Evolutionary conservation across 257 asterid genomes (phyloP).

Genomic region (Nicotiana tabacum): DNA sequence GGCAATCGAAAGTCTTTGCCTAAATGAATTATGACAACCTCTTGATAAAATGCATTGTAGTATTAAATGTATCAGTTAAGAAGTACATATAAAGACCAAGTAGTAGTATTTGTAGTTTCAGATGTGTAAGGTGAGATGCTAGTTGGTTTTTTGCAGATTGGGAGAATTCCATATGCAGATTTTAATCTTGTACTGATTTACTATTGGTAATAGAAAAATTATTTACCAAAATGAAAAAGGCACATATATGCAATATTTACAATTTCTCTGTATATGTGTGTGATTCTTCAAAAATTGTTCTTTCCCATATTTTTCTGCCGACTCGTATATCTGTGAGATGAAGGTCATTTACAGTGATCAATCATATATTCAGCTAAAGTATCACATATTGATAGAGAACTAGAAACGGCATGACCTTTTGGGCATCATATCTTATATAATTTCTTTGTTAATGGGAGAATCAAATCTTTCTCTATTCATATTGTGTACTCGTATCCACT

Average conservation of each 20-base stretch:
- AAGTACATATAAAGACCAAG: background rate
- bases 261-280: background rate
- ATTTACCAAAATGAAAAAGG: too few species aligned
- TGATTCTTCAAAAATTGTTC: background rate
- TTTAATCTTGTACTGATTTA: too few species aligned
- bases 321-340: background rate
- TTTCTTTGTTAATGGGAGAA: background rate
- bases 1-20: background rate
- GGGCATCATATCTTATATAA: background rate
- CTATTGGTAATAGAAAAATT: too few species aligned
- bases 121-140: too few species aligned
- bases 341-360: background rate
- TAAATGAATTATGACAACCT: background rate
- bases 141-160: too few species aligned
- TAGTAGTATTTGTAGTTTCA: too few species aligned
- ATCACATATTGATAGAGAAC: background rate
- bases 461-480: background rate
- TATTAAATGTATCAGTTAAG: background rate
- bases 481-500: background rate
- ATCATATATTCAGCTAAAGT: background rate
- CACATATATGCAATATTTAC: background rate
- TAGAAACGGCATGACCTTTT: background rate
- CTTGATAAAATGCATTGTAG: background rate
- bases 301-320: background rate
- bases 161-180: too few species aligned